Base-by-base conservation (phyloP, 2,329 filamentous ascomycete species). In the Chalaropsis ovoidea region DNA sequence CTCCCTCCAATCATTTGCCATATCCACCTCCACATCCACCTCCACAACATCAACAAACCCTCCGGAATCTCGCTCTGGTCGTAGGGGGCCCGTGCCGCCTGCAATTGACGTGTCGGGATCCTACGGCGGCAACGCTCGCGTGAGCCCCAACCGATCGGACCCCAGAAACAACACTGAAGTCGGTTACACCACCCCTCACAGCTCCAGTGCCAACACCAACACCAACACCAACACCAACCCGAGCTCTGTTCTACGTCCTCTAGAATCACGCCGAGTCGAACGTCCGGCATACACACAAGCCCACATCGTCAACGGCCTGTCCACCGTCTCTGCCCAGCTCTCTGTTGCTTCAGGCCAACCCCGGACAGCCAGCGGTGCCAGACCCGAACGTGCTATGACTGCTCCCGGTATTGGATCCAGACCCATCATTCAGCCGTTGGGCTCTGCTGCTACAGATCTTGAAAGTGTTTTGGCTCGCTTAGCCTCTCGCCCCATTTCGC, bases 81-180 rank as follows among this genome's bases (percentile, higher is more conserved):
- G 60, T 5, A 43, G 60, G 31, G 60, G 52, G 52, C 61, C 47
- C 11, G 47, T 42, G 19, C 62, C 62, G 13, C 39, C 62, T 42
- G 62, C 62, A 71, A 78, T 76, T 74, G 81, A 82, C 72, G 77
- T 78, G 70, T 82, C 80, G 49, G 73, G 75, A 39, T 72, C 74
- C 58, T 76, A 76, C 63, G 74, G 75, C 11, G 76, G 76, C 8
- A 75, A 61, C n/a, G 27, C 61, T 45, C 61, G 61, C 24, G 61
- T 49, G 11, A 62, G 41, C 24, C 24, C 61, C 41, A 49, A 8
- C 19, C 61, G 41, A 31, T 27, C 61, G 15, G n/a, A 22, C 3
- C 1, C 24, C 5, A 43, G 43, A 62, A 45, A 4, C 42, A 62
- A 15, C n/a, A 19, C 8, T 8, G 61, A 49, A 49, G n/a, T n/a